A percentile compares a stretch with the other conserved stretches of the same genome.
Evolutionary conservation across 768 basidiomycete species (phyloP).

Genomic region (Tricholoma terreum): DNA sequence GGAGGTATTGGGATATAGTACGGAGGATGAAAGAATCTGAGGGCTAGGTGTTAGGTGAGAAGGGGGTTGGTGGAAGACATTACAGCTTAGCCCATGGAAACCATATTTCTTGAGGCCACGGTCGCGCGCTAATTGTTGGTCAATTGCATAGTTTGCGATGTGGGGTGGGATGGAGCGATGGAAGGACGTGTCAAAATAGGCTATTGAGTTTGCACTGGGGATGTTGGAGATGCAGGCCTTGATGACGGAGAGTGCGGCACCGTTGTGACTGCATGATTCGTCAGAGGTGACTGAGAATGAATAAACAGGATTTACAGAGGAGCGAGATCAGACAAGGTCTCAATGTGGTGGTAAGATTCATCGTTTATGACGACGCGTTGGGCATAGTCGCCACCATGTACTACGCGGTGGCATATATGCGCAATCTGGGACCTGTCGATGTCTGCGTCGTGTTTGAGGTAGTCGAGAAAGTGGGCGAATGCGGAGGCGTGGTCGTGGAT

Average conservation of each 20-base stretch:
- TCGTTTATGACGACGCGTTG: conserved; percentile 67
- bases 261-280: conserved; percentile 48
- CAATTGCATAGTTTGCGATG: conserved; percentile 77
- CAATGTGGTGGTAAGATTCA: conserved; percentile 68
- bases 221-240: conserved; percentile 57
- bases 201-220: conserved; percentile 68
- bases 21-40: conserved; percentile 68
- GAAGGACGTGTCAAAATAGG: conserved; percentile 88
- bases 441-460: conserved; percentile 38
- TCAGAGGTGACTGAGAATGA: neutral
- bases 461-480: conserved; percentile 56
- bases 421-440: conserved; percentile 44
- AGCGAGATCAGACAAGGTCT: conserved; percentile 73
- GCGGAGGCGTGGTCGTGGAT: conserved; percentile 61
- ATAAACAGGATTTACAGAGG: conserved; percentile 55
- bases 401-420: conserved; percentile 74
- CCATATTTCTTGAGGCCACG: conserved; percentile 86
- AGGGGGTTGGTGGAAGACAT: conserved; percentile 15
- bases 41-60: neutral
- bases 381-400: conserved; percentile 83
- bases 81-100: conserved; percentile 83
- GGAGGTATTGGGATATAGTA: conserved; percentile 54
- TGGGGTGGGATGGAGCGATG: conserved; percentile 74
- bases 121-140: conserved; percentile 54
- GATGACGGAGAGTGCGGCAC: conserved; percentile 58